Conservation (phyloP, 2,329 filamentous ascomycete genomes). For the Cryphonectria carpinicola region DNA sequence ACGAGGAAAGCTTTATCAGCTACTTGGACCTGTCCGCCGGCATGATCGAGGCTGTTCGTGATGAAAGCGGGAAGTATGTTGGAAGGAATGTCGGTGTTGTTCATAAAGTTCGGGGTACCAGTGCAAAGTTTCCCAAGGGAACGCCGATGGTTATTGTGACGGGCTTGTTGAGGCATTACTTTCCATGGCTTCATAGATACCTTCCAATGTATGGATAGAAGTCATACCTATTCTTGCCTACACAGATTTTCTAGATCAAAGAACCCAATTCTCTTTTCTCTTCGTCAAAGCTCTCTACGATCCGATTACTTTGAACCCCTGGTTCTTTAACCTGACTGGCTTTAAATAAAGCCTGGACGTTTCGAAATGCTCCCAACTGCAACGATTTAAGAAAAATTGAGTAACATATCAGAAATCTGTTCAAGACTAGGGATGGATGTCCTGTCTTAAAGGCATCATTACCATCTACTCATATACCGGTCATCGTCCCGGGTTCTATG, state of each 20-base stretch:
- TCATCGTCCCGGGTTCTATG: too few species aligned
- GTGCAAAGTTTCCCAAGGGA: constrained; percentile 40
- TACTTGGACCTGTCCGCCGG: constrained; percentile 50
- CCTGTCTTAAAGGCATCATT: too few species aligned
- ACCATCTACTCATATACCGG: too few species aligned
- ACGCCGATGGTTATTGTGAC: constrained; percentile 39
- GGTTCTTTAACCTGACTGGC: too few species aligned
- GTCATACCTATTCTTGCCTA: background rate
- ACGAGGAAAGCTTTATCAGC: constrained; percentile 42
- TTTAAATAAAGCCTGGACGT: too few species aligned
- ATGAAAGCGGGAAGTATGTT: constrained; percentile 36
- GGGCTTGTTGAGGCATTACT: constrained; percentile 40
- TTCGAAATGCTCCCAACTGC: too few species aligned
- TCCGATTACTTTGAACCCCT: too few species aligned
- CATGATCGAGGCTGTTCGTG: constrained; percentile 52
- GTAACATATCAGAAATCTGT: too few species aligned
- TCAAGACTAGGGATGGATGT: too few species aligned
- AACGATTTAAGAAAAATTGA: too few species aligned
- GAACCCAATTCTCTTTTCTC: too few species aligned
- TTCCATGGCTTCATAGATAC: constrained; percentile 41
- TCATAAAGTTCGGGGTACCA: constrained; percentile 29
- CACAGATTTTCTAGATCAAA: background rate
- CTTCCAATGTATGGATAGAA: background rate
- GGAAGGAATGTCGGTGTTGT: constrained; percentile 35
- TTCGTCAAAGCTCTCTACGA: too few species aligned